Evolutionary conservation across 768 basidiomycete genomes (phyloP), one percentile per base, ranked within the genome.

Genomic region (Pulveroboletus sp.): DNA sequence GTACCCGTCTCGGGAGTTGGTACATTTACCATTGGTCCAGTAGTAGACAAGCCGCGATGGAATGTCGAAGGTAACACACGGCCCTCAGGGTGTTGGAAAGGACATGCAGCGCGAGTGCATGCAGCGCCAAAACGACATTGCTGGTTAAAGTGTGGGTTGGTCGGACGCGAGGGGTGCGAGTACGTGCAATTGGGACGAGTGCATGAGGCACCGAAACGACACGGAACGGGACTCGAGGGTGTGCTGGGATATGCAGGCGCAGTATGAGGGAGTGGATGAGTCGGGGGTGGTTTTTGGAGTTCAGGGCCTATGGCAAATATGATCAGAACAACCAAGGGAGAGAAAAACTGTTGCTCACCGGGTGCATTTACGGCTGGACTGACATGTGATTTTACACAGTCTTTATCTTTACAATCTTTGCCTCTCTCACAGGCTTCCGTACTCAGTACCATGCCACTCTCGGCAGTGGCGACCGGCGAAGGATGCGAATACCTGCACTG

Each of bases 401-500:
- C 95, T 64, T 90, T 85, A 68, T 99, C 93, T 61, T 88, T 84
- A 69, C 97, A 99, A 39, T 86, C 74, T 63, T 84, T 87, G 16
- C 90, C 90, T 41, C 85, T 82, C 59, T 94, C 90, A 67, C 97
- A 99, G 17, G 91, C 75, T 49, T 98, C 95, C 49, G 90, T 93
- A 59, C 90, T 95, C 47, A 99, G 75, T 2, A 98, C 97, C 53
- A 99, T 79, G 9, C 94, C 97, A 59, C 89, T 94, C 70, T 95
- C 93, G 27, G 87, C 77, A 16, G 95, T 97, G 6, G 97, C 94
- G 4, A 94, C 91, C n/a, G 97, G 97, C 9, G 90, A 93, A 5
- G 97, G 94, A 67, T 99, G 97, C 9, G 92, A 91, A 67, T 83
- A 98, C 16, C 87, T 78, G 67, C 97, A 99, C 39, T 85, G 76